Base-by-base conservation (phyloP, 345 rosid genomes). In the Heritiera littoralis region DNA sequence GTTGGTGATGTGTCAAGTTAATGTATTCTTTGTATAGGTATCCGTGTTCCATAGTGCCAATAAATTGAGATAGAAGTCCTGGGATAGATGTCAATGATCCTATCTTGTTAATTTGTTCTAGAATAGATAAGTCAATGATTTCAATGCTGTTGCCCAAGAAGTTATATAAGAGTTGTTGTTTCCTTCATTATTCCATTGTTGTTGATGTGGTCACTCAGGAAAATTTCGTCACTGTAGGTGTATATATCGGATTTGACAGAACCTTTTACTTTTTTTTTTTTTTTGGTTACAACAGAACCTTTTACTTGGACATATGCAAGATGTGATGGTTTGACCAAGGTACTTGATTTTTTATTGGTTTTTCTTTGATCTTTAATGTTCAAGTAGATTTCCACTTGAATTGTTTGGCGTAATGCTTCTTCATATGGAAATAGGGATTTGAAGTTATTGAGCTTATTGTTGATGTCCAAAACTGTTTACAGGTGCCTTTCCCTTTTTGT, bases 261-360 rank as follows among this genome's bases (percentile, higher is more conserved):
- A 81, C 89, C 92, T 79, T 92, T 91, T 84, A 88, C 93, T 18
- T 95, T 79, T 92, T 91, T 84, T 79, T 92, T 91, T 84, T 79
- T 92, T 91, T 84, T n/a, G n/a, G n/a, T n/a, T n/a, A n/a, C n/a
- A n/a, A 81, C 92, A 4, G 88, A 90, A 81, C 89, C 92, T 79
- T 92, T 91, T 84, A 88, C 93, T 18, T 95, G 97, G 99, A 93
- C 97, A 0, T 95, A 97, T 65, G 82, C 92, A 61, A 88, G 97
- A 81, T 95, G 98, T 85, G 84, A 89, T 82, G 99, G 88, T 72
- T 79, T 88, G 84, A 93, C 94, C 5, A 82, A 87, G 97, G 98
- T 92, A 83, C 14, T 54, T 72, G 71, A 15, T 12, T 51, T 38
- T 10, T 51, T 59, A 35, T 61, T 58, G 70, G 18, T 3, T 48